Base-by-base conservation (phyloP, 495 filamentous ascomycete genomes). In the Penicillium alfredii region DNA sequence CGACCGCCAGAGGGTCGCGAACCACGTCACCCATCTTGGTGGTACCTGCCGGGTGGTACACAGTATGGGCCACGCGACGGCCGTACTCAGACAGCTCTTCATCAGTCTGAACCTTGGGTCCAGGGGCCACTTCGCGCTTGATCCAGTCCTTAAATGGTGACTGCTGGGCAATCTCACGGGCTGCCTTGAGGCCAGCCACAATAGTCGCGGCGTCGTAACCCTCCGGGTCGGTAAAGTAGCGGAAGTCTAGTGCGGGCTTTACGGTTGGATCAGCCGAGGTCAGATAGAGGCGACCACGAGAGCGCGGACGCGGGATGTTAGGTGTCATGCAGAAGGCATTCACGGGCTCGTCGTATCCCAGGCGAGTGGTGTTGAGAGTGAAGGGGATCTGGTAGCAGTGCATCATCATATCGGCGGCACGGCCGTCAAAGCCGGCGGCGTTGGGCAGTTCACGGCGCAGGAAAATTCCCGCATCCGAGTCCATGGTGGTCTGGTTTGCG, bases 311-410 rank as follows among this genome's bases (percentile, higher is more conserved):
- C 5, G 86, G 86, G 47, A 89, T 92, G 61, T 92, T 92, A 43
- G 86, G 86, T 31, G 85, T 89, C 84, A 92, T 88, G 73, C 85
- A 89, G 63, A 92, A 92, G 35, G 85, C 85, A 51, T 88, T 76
- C 19, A 80, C 65, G 18, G 82, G 82, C 11, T 64, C 68, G 49
- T 84, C 74, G 48, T 89, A 88, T 28, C 85, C 85, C 5, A 90
- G 66, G n/a, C 85, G 72, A 4, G 63, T 56, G 32, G 76, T 82
- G 66, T 83, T 83, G 39, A 82, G 70, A 25, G 77, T 81, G 61
- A 88, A 88, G 20, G 84, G 85, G 38, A 88, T 88, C 59, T 92
- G 86, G 61, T 89, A 89, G 70, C 84, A 89, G 63, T 92, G 86
- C 84, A 88, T 87, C 85, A 89, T 89, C 37, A 92, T 60, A 50